A percentile compares a stretch with the other conserved stretches of the same genome.
phyloP scores from a whole-genome alignment of 140 eudicot genomes.

The Senecio squalidus region DNA sequence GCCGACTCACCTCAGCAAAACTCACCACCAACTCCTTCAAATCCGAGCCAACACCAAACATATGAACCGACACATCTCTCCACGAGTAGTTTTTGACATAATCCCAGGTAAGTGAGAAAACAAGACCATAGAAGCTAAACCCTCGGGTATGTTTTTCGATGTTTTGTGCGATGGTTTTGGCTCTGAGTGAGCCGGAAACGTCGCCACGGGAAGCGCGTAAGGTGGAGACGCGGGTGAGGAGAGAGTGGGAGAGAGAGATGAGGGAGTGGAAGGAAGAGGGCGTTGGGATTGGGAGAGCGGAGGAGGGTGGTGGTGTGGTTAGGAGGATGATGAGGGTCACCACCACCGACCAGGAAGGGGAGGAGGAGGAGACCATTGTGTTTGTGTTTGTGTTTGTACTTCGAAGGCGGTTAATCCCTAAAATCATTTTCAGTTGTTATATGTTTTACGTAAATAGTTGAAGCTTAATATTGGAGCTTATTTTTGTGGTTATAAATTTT shows the following conservation, averaged over 20 bases:
- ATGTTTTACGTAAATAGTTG: no score
- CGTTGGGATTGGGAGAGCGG: constrained; percentile 28
- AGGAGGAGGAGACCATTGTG: constrained; percentile 17
- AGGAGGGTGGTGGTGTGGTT: constrained; percentile 24
- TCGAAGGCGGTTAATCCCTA: background rate
- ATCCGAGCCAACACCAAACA: constrained; percentile 41
- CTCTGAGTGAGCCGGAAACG: constrained; percentile 47
- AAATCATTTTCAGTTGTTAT: no score
- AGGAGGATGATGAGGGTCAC: constrained; percentile 19
- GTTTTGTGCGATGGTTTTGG: constrained; percentile 42
- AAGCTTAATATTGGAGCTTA: no score
- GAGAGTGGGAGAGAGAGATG: constrained; percentile 65
- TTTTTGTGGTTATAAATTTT: no score
- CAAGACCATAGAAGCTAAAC: constrained; percentile 41
- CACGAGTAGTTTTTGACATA: constrained; percentile 58
- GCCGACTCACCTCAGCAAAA: constrained; percentile 46
- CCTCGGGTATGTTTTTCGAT: constrained; percentile 39
- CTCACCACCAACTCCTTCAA: constrained; percentile 42
- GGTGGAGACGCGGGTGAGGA: constrained; percentile 68
- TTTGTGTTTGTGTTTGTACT: background rate
- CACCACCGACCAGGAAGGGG: background rate
- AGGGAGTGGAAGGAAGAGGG: constrained; percentile 41
- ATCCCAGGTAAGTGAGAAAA: constrained; percentile 67
- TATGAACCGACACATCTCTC: constrained; percentile 38
- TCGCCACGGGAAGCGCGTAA: constrained; percentile 83